Evolutionary conservation across 352 stramenopile genomes (phyloP).

Genomic region (Pythium graminicola): DNA sequence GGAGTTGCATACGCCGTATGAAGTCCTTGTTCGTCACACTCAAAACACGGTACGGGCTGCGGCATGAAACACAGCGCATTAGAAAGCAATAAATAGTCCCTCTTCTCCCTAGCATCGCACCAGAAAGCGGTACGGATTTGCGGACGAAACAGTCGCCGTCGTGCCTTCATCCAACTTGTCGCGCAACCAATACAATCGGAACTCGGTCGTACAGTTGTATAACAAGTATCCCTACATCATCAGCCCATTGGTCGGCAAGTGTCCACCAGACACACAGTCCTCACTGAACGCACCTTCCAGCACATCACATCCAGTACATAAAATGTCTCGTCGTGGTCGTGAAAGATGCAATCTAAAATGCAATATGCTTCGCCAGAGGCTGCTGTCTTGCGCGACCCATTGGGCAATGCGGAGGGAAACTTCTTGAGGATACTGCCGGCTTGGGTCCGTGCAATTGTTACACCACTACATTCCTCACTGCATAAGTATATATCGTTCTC

Average conservation of each 20-base stretch:
- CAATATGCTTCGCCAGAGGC: constrained; percentile 66
- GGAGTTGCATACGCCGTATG: constrained; percentile 67
- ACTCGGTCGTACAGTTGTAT: constrained; percentile 91
- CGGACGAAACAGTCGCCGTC: constrained; percentile 32
- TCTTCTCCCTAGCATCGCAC: constrained; percentile 25
- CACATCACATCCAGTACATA: constrained; percentile 93
- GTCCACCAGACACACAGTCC: background rate
- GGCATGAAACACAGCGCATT: background rate
- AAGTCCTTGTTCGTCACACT: constrained; percentile 75
- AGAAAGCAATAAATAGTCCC: background rate
- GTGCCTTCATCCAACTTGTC: constrained; percentile 84
- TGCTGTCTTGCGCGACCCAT: constrained; percentile 76
- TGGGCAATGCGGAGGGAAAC: constrained; percentile 78
- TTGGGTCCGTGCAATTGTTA: constrained; percentile 71
- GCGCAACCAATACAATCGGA: constrained; percentile 88
- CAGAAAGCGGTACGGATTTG: constrained; percentile 74
- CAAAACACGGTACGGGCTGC: constrained; percentile 79
- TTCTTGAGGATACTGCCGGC: constrained; percentile 79
- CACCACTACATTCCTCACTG: no score
- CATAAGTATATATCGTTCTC: no score
- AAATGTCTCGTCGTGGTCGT: constrained; percentile 83
- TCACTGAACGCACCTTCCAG: constrained; percentile 83
- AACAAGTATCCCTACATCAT: constrained; percentile 66
- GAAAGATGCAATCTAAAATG: constrained; percentile 90
- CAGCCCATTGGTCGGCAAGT: background rate